phyloP scores from a whole-genome alignment of 495 filamentous ascomycete genomes.

The Penicillium canariense region DNA sequence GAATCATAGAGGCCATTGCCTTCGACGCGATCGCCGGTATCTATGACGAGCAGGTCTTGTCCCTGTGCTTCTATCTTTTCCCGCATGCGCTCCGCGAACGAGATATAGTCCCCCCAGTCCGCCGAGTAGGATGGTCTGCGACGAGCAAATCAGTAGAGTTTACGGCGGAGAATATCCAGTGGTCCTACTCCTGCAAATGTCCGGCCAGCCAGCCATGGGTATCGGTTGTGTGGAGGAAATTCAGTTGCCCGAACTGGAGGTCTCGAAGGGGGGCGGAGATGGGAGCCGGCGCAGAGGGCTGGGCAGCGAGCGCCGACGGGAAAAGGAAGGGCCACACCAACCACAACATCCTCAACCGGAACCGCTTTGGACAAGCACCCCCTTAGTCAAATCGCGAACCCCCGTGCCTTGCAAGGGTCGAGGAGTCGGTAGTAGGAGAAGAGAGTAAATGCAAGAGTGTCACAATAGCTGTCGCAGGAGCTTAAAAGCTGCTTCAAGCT shows the following conservation, averaged over 20 bases:
- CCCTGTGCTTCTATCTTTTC: slow-evolving; percentile 72
- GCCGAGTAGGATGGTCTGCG: slow-evolving; percentile 80
- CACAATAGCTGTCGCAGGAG: no score
- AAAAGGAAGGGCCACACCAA: slow-evolving; percentile 26
- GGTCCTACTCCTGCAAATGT: slow-evolving; percentile 78
- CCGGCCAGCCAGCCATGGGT: slow-evolving; percentile 95
- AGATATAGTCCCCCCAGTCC: slow-evolving; percentile 98
- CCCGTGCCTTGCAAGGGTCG: no score
- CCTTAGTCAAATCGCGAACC: background rate
- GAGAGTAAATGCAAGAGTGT: no score
- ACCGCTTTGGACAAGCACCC: background rate
- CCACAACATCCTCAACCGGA: slow-evolving; percentile 14
- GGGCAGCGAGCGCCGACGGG: slow-evolving; percentile 51
- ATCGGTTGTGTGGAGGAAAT: slow-evolving; percentile 92
- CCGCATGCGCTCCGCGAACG: slow-evolving; percentile 80
- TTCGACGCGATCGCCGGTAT: slow-evolving; percentile 92
- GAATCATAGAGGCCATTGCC: slow-evolving; percentile 96
- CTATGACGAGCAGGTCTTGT: slow-evolving; percentile 81
- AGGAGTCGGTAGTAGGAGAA: no score
- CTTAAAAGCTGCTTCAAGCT: no score
- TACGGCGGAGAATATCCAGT: slow-evolving; percentile 8
- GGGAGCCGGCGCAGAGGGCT: slow-evolving; percentile 79
- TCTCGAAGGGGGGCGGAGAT: slow-evolving; percentile 77
- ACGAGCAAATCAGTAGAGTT: slow-evolving; percentile 26
- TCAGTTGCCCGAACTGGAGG: slow-evolving; percentile 85